phyloP scores from a whole-genome alignment of 2,329 filamentous ascomycete species.

The Stagonosporopsis rhizophila region DNA sequence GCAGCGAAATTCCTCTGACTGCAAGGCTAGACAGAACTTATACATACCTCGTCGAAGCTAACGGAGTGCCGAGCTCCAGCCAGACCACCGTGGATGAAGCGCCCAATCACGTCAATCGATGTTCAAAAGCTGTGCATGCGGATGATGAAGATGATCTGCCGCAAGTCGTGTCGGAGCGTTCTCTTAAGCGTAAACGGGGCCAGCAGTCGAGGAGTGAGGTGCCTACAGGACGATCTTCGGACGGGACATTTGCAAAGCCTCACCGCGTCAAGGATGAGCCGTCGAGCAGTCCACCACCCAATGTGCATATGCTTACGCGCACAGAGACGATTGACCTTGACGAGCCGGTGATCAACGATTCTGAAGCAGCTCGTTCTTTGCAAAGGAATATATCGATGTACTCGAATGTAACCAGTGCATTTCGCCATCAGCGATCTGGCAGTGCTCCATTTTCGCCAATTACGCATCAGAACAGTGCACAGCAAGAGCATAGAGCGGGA shows the following conservation, averaged over 20 bases:
- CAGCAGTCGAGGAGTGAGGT: slow-evolving; percentile 27
- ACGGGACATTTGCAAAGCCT: slow-evolving; percentile 41
- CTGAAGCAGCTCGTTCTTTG: slow-evolving; percentile 41
- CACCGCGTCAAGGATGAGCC: slow-evolving; percentile 52
- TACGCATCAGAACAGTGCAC: slow-evolving; percentile 24
- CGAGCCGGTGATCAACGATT: slow-evolving; percentile 37
- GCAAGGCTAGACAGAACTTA: not conserved
- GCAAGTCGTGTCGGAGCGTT: slow-evolving; percentile 51
- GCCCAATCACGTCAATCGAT: slow-evolving; percentile 21
- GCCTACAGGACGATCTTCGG: slow-evolving; percentile 30
- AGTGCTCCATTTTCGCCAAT: slow-evolving; percentile 36
- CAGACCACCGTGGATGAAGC: slow-evolving; percentile 54
- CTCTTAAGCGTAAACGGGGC: slow-evolving; percentile 53
- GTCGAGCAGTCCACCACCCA: slow-evolving; percentile 40
- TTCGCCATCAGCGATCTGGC: slow-evolving; percentile 38
- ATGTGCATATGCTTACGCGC: slow-evolving; percentile 30
- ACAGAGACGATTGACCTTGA: slow-evolving; percentile 57
- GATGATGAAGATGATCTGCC: slow-evolving; percentile 49
- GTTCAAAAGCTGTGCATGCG: slow-evolving; percentile 6
- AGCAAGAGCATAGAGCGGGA: not conserved
- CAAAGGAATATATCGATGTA: slow-evolving; percentile 17
- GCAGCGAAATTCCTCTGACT: not conserved
- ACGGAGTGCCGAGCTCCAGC: slow-evolving; percentile 46
- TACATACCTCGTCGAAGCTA: not conserved
- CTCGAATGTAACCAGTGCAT: slow-evolving; percentile 18